Percentiles rank a stretch among this genome's conserved stretches.
phyloP scores from a whole-genome alignment of 768 basidiomycete genomes.

The Candolleomyces aberdarensis region DNA sequence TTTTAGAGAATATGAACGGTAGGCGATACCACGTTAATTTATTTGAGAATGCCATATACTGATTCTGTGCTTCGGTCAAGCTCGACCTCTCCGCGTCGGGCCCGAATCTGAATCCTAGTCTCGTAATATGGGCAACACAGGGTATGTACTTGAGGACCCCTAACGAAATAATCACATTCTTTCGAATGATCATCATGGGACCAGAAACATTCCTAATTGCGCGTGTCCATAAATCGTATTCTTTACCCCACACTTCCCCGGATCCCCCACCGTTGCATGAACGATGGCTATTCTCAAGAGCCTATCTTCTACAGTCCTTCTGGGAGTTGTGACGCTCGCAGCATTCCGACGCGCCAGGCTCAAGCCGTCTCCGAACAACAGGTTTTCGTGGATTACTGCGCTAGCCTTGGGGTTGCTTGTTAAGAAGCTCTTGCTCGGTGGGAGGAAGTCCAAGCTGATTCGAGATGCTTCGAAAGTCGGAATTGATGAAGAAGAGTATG shows the following conservation, averaged over 20 bases:
- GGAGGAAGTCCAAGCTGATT: slow-evolving; percentile 18
- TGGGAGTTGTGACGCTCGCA: slow-evolving; percentile 11
- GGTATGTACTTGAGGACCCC: too few species aligned
- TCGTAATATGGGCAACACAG: too few species aligned
- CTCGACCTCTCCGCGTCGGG: too few species aligned
- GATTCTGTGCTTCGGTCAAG: too few species aligned
- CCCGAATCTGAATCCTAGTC: too few species aligned
- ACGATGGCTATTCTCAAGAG: neutral
- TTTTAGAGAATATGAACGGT: too few species aligned
- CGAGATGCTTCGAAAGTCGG: slow-evolving; percentile 22
- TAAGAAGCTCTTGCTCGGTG: slow-evolving; percentile 13
- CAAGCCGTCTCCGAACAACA: slow-evolving; percentile 10
- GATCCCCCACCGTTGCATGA: neutral
- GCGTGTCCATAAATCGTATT: too few species aligned
- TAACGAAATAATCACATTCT: too few species aligned
- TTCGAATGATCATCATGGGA: too few species aligned
- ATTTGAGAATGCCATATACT: too few species aligned
- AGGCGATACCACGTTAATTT: too few species aligned
- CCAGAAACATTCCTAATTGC: too few species aligned
- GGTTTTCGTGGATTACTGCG: slow-evolving; percentile 16
- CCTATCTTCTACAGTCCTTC: slow-evolving; percentile 6
- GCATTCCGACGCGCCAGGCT: slow-evolving; percentile 7
- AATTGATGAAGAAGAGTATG: slow-evolving; percentile 30
- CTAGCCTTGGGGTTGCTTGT: slow-evolving; percentile 20
- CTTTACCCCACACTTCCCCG: neutral